Conservation (phyloP, 163 green algal genomes). For the Chlorella variabilis region DNA sequence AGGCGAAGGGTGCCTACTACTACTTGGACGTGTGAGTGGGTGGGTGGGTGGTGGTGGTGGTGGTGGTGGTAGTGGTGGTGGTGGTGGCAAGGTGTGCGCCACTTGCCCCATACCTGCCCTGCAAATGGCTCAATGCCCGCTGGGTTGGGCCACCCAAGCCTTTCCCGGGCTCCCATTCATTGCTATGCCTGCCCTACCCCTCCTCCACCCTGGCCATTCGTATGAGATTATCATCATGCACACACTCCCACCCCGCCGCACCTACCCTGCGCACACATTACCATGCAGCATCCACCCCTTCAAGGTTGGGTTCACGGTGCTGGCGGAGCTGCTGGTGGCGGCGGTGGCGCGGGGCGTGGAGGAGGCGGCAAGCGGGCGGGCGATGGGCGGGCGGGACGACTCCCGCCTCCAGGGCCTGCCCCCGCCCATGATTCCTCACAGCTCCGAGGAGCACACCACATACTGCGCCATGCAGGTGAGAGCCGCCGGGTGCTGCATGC, state of each 20-base stretch:
- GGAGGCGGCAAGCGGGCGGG: neutral
- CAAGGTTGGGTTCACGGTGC: neutral
- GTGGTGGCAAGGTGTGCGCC: no score
- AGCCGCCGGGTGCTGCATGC: neutral
- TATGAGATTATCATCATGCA: no score
- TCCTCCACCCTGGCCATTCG: no score
- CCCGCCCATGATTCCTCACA: slow-evolving; percentile 23
- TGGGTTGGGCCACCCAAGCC: no score
- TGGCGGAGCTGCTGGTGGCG: slow-evolving; percentile 17
- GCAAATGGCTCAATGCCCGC: no score
- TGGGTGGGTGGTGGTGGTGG: neutral
- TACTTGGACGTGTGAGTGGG: neutral
- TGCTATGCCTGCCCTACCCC: no score
- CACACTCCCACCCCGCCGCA: no score
- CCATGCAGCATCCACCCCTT: slow-evolving; percentile 10
- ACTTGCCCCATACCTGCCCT: no score
- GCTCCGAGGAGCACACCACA: neutral
- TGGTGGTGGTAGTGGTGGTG: no score
- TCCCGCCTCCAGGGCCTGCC: neutral
- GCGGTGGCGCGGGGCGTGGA: slow-evolving; percentile 1
- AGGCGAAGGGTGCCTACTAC: neutral
- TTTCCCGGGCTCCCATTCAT: no score
- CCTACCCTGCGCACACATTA: no score
- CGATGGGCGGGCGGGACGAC: neutral
- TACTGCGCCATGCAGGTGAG: slow-evolving; percentile 18